These are phyloP conservation scores for Evansstolkia leycettana DNA, from an alignment of 495 filamentous ascomycete genomes.

Conservation along the genomic window DNA sequence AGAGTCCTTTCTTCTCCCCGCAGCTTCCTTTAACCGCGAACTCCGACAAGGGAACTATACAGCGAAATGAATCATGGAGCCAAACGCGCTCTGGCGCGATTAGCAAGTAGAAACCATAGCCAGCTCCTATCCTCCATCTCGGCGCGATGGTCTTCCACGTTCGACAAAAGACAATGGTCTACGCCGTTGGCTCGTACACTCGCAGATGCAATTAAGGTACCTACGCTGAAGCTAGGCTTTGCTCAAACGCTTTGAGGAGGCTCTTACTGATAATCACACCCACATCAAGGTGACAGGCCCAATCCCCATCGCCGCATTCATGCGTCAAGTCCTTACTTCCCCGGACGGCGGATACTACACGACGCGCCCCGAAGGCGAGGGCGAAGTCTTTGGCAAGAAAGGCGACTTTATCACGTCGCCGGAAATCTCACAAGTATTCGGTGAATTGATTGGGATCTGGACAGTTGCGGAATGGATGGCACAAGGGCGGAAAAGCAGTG, in stretches of 20 bases:
- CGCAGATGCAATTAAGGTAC: conserved; percentile 70
- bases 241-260: too few species aligned
- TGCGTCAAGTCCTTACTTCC: conserved; percentile 95
- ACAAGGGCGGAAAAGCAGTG: conserved; percentile 57
- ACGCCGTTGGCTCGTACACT: conserved; percentile 81
- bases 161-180: conserved; percentile 54
- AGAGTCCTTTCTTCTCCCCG: too few species aligned
- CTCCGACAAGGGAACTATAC: too few species aligned
- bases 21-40: too few species aligned
- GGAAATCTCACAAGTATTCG: conserved; percentile 95
- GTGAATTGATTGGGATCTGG: conserved; percentile 89
- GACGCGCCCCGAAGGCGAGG: conserved; percentile 40
- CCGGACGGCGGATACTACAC: conserved; percentile 94
- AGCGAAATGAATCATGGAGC: conserved; percentile 21
- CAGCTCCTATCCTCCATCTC: conserved; percentile 5
- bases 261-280: conserved; percentile 28
- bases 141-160: conserved; percentile 25
- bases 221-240: too few species aligned
- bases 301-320: conserved; percentile 82
- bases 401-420: conserved; percentile 96
- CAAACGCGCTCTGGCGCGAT: conserved; percentile 21
- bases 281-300: conserved; percentile 64
- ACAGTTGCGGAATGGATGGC: conserved; percentile 91
- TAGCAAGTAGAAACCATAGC: conserved; percentile 15
- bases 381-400: conserved; percentile 77